A percentile compares a stretch with the other conserved stretches of the same genome.
phyloP scores from a whole-genome alignment of 768 basidiomycete species.

The Mycena alexandri region DNA sequence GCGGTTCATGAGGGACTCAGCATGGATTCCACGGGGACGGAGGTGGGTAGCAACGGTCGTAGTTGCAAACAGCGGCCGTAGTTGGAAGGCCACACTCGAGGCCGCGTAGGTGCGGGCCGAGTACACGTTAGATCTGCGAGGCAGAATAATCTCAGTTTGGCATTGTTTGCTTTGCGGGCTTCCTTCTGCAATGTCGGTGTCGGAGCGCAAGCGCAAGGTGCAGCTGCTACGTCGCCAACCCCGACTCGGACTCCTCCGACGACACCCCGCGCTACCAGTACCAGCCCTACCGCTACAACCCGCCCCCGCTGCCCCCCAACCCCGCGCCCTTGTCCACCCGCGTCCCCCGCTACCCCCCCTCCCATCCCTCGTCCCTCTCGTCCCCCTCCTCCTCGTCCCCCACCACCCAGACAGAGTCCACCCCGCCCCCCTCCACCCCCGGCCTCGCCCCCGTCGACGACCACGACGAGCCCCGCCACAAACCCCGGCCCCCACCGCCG shows the following conservation, averaged over 20 bases:
- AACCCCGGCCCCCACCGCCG: slow-evolving; percentile 3
- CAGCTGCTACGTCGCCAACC: slow-evolving; percentile 72
- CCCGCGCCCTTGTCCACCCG: slow-evolving; percentile 45
- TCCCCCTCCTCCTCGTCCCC: slow-evolving; percentile 81
- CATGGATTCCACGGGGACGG: too few species aligned
- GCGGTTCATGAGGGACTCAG: too few species aligned
- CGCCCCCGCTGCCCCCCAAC: slow-evolving; percentile 51
- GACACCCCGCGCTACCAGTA: slow-evolving; percentile 45
- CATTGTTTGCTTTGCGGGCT: slow-evolving; percentile 26
- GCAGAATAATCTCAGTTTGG: too few species aligned
- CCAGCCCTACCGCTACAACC: slow-evolving; percentile 46
- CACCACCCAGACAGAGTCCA: slow-evolving; percentile 68
- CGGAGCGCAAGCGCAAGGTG: slow-evolving; percentile 61
- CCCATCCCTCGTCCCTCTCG: slow-evolving; percentile 68
- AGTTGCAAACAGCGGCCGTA: too few species aligned
- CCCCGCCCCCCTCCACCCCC: slow-evolving; percentile 80
- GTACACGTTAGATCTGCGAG: too few species aligned
- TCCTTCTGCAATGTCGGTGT: slow-evolving; percentile 69
- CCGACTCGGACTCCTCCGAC: slow-evolving; percentile 60
- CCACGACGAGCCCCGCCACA: slow-evolving; percentile 45
- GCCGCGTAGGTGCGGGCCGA: too few species aligned
- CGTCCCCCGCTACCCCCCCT: slow-evolving; percentile 51
- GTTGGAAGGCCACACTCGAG: too few species aligned
- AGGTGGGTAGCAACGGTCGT: too few species aligned
- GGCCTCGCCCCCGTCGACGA: slow-evolving; percentile 51